A percentile compares a stretch with the other conserved stretches of the same genome.
Evolutionary conservation across 1,139 yeast genomes (phyloP).

Genomic region (Geotrichum phurueaensis): DNA sequence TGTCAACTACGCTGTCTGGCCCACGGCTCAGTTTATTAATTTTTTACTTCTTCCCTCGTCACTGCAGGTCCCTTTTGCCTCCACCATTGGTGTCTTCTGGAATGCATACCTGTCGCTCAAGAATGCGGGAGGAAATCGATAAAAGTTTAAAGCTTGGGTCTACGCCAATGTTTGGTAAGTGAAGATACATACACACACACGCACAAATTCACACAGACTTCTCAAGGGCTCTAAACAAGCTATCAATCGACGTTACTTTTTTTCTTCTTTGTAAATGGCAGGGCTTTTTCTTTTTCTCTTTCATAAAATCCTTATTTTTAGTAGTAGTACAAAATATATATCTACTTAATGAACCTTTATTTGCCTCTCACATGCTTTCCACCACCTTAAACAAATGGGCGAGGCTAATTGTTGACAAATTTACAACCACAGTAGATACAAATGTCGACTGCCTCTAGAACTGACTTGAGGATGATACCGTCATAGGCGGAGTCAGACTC

Average conservation of each 20-base stretch:
- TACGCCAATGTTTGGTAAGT: not conserved
- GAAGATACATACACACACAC: not conserved
- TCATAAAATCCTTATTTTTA: not conserved
- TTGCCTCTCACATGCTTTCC: not conserved
- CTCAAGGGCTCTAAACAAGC: too few species aligned
- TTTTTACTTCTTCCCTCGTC: slow-evolving; percentile 72
- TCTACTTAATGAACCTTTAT: not conserved
- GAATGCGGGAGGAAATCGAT: slow-evolving; percentile 8
- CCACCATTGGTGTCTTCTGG: slow-evolving; percentile 88
- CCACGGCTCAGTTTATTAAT: slow-evolving; percentile 85
- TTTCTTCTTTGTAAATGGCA: not conserved
- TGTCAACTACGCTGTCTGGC: slow-evolving; percentile 87
- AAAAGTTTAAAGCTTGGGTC: not conserved
- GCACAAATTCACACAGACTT: too few species aligned
- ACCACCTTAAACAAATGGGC: not conserved
- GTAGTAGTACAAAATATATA: too few species aligned
- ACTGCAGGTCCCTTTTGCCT: slow-evolving; percentile 86
- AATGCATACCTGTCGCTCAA: slow-evolving; percentile 68
- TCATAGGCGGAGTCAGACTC: not conserved
- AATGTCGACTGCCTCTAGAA: slow-evolving; percentile 12
- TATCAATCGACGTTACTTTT: not conserved
- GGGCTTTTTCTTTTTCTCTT: not conserved
- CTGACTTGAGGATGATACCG: slow-evolving; percentile 1
- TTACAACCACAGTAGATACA: slow-evolving; percentile 17
- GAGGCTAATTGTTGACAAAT: slow-evolving; percentile 8